phyloP scores from a whole-genome alignment of 768 basidiomycete genomes.

The Tulasnella sp. region DNA sequence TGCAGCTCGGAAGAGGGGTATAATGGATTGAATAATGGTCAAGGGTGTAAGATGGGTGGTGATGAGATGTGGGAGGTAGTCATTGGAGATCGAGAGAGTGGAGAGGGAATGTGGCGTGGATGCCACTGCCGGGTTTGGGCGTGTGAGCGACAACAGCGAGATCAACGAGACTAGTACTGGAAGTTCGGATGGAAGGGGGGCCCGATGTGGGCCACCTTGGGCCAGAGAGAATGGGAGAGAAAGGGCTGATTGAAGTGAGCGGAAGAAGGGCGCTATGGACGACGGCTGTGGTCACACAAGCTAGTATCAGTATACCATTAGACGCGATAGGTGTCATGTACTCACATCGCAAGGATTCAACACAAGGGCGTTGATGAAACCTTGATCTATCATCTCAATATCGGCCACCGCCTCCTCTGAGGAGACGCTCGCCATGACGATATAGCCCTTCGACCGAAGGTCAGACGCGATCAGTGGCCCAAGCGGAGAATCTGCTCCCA shows the following conservation, averaged over 20 bases:
- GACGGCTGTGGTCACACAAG: constrained; percentile 40
- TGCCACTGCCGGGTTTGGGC: constrained; percentile 18
- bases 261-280: constrained; percentile 62
- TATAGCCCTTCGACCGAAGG: constrained; percentile 68
- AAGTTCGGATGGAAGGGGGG: constrained; percentile 37
- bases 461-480: constrained; percentile 62
- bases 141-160: constrained; percentile 55
- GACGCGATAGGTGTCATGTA: no score
- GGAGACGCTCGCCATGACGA: constrained; percentile 73
- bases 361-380: constrained; percentile 71
- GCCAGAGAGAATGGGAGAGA: constrained; percentile 71
- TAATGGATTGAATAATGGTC: constrained; percentile 60
- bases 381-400: constrained; percentile 55
- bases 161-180: constrained; percentile 70
- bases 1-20: constrained; percentile 64
- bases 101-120: constrained; percentile 1
- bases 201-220: constrained; percentile 62
- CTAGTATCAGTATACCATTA: no score
- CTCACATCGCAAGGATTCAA: constrained; percentile 65
- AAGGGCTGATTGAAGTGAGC: constrained; percentile 67
- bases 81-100: constrained; percentile 31
- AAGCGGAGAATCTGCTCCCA: constrained; percentile 62
- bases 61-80: constrained; percentile 60
- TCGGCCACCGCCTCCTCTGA: constrained; percentile 51
- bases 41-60: constrained; percentile 69